Evolutionary conservation across 2,329 filamentous ascomycete genomes (phyloP).

Genomic region (Penicillium crustosum): DNA sequence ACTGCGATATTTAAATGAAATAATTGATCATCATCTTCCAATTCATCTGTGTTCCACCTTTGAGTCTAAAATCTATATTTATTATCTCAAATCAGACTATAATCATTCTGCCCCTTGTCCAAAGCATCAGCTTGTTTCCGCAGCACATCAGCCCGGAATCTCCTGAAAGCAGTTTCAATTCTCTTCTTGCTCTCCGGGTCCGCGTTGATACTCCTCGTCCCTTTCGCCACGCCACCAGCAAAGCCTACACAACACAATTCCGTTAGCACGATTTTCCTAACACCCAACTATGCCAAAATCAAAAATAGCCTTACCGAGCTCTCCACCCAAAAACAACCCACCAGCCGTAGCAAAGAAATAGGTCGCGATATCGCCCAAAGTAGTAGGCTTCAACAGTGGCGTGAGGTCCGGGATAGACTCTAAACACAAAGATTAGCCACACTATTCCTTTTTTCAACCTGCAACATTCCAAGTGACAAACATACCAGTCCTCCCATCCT

Average conservation of each 20-base stretch:
- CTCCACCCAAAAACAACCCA: conserved; percentile 64
- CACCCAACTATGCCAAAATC: background rate
- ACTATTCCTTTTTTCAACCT: too few relatives aligned
- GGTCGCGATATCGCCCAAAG: conserved; percentile 60
- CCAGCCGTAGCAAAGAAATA: conserved; percentile 63
- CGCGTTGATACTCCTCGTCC: conserved; percentile 52
- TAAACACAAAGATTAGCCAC: conserved; percentile 27
- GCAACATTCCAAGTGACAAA: background rate
- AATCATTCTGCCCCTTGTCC: conserved; percentile 44
- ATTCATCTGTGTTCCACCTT: background rate
- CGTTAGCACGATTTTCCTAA: background rate
- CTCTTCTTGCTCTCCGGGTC: conserved; percentile 57
- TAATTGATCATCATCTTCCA: background rate
- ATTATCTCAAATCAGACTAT: conserved; percentile 23
- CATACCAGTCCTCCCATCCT: conserved; percentile 58
- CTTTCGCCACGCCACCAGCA: conserved; percentile 57
- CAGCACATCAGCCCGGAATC: conserved; percentile 63
- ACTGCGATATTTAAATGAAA: background rate
- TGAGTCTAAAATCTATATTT: background rate
- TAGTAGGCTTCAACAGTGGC: conserved; percentile 56
- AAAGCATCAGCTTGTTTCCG: conserved; percentile 58
- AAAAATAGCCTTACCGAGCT: conserved; percentile 42
- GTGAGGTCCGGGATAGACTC: conserved; percentile 64
- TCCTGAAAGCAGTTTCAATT: conserved; percentile 63
- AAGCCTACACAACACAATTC: conserved; percentile 44